Evolutionary conservation across 495 filamentous ascomycete genomes (phyloP), one percentile per base, ranked within the genome.

Genomic region (Neurospora africana): DNA sequence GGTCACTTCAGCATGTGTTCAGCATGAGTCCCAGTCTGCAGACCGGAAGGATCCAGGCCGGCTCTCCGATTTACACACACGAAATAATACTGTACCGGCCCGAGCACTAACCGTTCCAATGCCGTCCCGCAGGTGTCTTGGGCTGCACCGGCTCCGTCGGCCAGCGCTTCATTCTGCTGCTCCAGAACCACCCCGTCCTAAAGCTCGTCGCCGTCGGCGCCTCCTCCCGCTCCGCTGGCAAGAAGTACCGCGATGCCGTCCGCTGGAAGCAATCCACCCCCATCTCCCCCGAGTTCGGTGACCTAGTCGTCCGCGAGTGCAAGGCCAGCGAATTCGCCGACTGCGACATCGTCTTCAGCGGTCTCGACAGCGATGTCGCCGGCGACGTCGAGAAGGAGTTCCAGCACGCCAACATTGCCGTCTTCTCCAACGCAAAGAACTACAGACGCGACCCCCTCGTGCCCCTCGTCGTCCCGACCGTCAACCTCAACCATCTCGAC

Each of bases 391-490:
- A 96, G 80, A 89, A 88, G 86, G 89, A 89, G 76, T 95, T 95
- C 81, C 86, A 93, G 78, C 88, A 90, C 76, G 89, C 90, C 27
- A 88, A 93, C 78, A 86, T 94, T 36, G 87, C 89, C 74, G 91
- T 95, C 75, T 95, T 96, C 83, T 94, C 91, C 71, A 96, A 95
- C 77, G 91, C 93, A 7, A 95, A 95, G 84, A 95, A 95, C 86
- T 90, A 93, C 84, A 90, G 93, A 76, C 89, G 90, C 78, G 88
- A 94, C 79, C 91, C 92, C 21, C 83, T 91, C 41, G 91, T 93
- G n/a, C 93, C 93, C 5, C 87, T 96, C 74, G 89, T 96, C 69
- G 92, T 96, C 38, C 93, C 93, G 3, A 94, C 91, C 21, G 91
- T 95, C 73, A 95, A 95, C 82, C 87, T 92, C 15, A 80, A 85